These are phyloP conservation scores for Linderina pennispora DNA, from an alignment of 192 early-diverging fungal genomes.

Conservation along the genomic window DNA sequence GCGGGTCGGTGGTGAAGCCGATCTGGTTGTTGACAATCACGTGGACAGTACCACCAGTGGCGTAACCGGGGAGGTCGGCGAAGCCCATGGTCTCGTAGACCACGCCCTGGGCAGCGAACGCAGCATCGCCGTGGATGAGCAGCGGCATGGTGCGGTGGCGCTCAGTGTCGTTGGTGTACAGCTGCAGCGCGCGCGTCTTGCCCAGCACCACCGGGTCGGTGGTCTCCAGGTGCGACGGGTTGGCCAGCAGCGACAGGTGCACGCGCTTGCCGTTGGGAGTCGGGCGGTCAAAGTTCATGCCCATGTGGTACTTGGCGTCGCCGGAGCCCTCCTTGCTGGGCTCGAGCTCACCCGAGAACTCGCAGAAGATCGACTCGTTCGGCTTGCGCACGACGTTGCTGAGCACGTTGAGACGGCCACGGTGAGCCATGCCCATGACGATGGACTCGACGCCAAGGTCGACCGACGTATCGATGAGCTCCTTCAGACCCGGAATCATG, in stretches of 20 bases:
- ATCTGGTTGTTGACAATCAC: conserved; percentile 99
- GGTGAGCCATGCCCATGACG: conserved; percentile 98
- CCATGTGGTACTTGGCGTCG: conserved; percentile 92
- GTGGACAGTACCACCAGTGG: conserved; percentile 96
- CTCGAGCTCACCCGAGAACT: conserved; percentile 86
- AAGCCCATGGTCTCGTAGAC: conserved; percentile 97
- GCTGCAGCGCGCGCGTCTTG: conserved; percentile 94
- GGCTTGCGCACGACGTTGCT: conserved; percentile 99
- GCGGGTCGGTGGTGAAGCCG: conserved; percentile 98
- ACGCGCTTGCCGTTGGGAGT: conserved; percentile 97
- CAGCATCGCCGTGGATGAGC: conserved; percentile 96
- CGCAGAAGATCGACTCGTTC: conserved; percentile 97
- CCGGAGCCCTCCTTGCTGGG: conserved; percentile 92
- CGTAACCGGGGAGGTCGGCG: conserved; percentile 90
- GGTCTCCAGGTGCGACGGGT: conserved; percentile 98
- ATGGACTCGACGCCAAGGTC: conserved; percentile 93
- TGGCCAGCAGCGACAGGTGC: conserved; percentile 93
- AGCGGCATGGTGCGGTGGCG: conserved; percentile 84
- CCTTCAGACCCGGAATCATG: conserved; percentile 98
- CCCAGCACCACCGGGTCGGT: conserved; percentile 97
- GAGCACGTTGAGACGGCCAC: conserved; percentile 96
- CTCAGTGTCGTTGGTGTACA: conserved; percentile 83
- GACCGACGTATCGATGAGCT: conserved; percentile 93
- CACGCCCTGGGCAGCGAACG: conserved; percentile 96
- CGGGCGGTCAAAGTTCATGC: conserved; percentile 93